These are phyloP conservation scores for Wickerhamia fluorescens DNA, from an alignment of 805 yeast species.

Conservation along the genomic window DNA sequence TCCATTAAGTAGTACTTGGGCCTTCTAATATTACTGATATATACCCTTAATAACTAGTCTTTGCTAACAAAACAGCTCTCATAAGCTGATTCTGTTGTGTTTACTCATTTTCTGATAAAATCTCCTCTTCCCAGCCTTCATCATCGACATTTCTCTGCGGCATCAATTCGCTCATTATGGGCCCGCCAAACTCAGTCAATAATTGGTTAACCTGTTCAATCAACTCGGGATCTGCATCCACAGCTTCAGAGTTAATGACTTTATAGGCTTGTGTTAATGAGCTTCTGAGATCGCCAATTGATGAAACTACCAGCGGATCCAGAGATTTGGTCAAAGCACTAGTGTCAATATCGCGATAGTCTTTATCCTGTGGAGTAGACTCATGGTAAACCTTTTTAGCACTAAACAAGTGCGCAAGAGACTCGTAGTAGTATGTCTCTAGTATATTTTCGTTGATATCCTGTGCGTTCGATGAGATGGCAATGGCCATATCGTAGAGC, in stretches of 20 bases:
- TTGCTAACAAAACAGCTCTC: no score
- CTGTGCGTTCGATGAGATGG: conserved; percentile 58
- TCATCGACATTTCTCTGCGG: conserved; percentile 30
- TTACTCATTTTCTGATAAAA: conserved; percentile 12
- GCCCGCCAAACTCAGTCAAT: conserved; percentile 56
- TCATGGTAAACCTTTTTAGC: conserved; percentile 20
- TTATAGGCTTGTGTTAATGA: conserved; percentile 41
- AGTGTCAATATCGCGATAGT: conserved; percentile 35
- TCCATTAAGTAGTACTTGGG: no score
- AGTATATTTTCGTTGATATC: conserved; percentile 80
- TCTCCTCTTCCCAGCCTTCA: conserved; percentile 50
- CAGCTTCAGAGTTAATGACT: conserved; percentile 29
- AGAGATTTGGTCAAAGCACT: conserved; percentile 11
- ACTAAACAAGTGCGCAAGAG: conserved; percentile 56
- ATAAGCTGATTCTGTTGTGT: no score
- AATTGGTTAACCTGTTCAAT: conserved; percentile 45
- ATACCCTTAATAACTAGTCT: no score
- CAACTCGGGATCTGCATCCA: conserved; percentile 54
- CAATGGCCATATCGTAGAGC: conserved; percentile 55
- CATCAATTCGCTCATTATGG: conserved; percentile 35
- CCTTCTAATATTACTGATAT: no score
- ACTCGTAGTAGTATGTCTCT: conserved; percentile 79
- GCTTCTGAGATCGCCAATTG: conserved; percentile 33
- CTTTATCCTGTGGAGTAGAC: conserved; percentile 29
- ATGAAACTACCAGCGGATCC: conserved; percentile 21